phyloP scores from a whole-genome alignment of 257 asterid genomes.

The Primulina huaijiensis region DNA sequence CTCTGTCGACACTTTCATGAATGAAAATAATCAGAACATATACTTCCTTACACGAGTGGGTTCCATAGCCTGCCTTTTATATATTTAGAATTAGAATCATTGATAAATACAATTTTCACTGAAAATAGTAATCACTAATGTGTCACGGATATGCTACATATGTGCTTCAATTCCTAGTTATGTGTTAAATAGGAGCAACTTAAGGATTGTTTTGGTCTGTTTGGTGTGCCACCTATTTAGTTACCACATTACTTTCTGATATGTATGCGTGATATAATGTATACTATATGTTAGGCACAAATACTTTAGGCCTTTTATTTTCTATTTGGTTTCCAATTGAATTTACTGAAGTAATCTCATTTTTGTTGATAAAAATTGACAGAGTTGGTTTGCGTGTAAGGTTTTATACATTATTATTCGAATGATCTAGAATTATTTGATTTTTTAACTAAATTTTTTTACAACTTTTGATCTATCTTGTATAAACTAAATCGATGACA shows the following conservation, averaged over 20 bases:
- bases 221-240: too few species aligned
- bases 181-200: neutral
- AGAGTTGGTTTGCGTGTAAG: neutral
- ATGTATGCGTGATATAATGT: too few species aligned
- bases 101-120: neutral
- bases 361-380: neutral
- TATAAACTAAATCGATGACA: neutral
- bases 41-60: neutral
- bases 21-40: conserved; percentile 17
- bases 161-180: neutral
- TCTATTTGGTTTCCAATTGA: neutral
- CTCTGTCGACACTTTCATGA: conserved; percentile 21
- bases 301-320: too few species aligned
- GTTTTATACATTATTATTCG: too few species aligned
- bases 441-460: too few species aligned
- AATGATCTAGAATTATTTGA: neutral
- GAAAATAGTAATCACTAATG: neutral
- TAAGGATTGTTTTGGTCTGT: neutral
- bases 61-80: neutral
- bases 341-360: neutral
- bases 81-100: too few species aligned
- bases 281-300: neutral
- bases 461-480: neutral
- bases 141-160: neutral
- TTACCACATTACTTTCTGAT: neutral